Percentiles rank a stretch among this genome's conserved stretches.
Evolutionary conservation across 192 early-diverging fungal genomes (phyloP).

Genomic region (Gigaspora rosea): DNA sequence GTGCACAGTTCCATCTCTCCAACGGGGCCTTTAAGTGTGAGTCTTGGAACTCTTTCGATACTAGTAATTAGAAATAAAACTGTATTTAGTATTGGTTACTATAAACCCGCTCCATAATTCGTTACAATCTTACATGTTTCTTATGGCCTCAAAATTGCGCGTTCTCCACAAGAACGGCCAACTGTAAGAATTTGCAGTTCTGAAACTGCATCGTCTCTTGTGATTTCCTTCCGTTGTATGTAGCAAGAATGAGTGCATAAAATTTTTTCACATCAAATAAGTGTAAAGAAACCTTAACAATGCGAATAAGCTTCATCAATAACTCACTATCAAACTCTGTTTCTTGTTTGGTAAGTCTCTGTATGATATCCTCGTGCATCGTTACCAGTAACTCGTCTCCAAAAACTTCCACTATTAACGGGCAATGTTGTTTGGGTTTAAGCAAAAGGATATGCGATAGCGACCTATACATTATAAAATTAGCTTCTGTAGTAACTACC

Average conservation of each 20-base stretch:
- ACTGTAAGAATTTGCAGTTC: conserved; percentile 23
- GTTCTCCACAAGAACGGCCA: conserved; percentile 9
- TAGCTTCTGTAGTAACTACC: conserved; percentile 27
- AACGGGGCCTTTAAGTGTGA: no score
- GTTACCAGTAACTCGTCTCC: conserved; percentile 18
- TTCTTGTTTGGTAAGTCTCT: conserved; percentile 19
- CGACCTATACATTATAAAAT: conserved; percentile 34
- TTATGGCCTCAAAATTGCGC: conserved; percentile 23
- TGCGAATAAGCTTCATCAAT: conserved; percentile 7
- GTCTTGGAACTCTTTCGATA: neutral
- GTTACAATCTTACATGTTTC: conserved; percentile 20
- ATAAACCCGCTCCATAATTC: neutral
- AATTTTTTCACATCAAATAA: conserved; percentile 29
- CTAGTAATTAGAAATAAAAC: conserved; percentile 6
- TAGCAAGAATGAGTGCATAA: conserved; percentile 25
- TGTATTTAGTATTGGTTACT: neutral
- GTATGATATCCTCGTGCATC: conserved; percentile 16
- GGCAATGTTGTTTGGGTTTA: conserved; percentile 26
- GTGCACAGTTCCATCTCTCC: no score
- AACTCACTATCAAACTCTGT: no score
- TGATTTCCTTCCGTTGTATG: conserved; percentile 15
- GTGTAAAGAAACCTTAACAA: conserved; percentile 23
- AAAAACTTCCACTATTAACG: conserved; percentile 22
- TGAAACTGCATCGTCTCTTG: conserved; percentile 21
- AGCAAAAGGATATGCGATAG: conserved; percentile 31